These are phyloP conservation scores for Beta lomatogona DNA, from an alignment of 179 eudicot species.

Conservation along the genomic window DNA sequence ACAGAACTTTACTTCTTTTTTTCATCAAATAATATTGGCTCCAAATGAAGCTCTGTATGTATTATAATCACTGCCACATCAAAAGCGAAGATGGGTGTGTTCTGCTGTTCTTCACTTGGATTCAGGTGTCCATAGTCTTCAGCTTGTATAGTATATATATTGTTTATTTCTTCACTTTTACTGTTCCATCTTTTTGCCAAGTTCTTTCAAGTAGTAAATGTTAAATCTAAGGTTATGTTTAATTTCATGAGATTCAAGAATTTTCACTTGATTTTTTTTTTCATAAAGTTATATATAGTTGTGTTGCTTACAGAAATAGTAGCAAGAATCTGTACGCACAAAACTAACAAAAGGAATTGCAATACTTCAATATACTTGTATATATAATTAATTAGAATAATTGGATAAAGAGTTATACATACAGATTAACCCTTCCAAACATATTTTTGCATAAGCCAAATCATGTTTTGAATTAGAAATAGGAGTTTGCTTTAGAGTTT, in stretches of 20 bases:
- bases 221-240: background rate
- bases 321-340: too few relatives aligned
- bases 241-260: background rate
- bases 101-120: background rate
- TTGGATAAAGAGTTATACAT: background rate
- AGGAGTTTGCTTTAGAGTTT: slow-evolving; percentile 11
- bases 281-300: background rate
- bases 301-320: background rate
- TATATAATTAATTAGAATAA: background rate
- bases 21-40: slow-evolving; percentile 12
- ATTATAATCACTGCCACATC: background rate
- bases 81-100: background rate
- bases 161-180: too few relatives aligned
- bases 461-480: slow-evolving; percentile 29
- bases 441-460: slow-evolving; percentile 1
- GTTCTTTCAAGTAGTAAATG: background rate
- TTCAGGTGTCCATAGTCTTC: background rate
- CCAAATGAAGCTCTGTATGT: too few relatives aligned
- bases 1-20: background rate
- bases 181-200: background rate
- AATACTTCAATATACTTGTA: background rate
- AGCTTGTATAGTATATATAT: background rate
- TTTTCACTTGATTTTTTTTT: too few relatives aligned
- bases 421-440: background rate
- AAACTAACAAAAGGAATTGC: too few relatives aligned